phyloP scores from a whole-genome alignment of 345 rosid species.

The Acer campestre region DNA sequence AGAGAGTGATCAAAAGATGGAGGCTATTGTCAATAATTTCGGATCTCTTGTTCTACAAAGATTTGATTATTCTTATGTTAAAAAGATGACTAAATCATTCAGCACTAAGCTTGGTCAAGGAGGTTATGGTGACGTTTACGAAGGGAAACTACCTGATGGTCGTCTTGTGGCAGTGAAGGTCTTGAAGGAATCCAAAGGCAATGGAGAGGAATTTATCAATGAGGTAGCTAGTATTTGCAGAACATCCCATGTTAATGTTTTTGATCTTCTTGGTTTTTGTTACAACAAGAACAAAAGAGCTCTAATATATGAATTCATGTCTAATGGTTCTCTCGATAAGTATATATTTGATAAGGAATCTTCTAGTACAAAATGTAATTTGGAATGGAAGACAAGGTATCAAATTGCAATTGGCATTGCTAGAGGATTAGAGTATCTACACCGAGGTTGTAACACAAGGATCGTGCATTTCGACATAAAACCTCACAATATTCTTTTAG shows the following conservation, averaged over 20 bases:
- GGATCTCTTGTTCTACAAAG: slow-evolving; percentile 16
- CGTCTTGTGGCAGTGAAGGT: slow-evolving; percentile 34
- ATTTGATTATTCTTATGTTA: slow-evolving; percentile 19
- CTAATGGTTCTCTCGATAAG: slow-evolving; percentile 47
- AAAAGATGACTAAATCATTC: slow-evolving; percentile 26
- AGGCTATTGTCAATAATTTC: slow-evolving; percentile 13
- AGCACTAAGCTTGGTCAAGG: slow-evolving; percentile 29
- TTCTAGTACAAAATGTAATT: no score
- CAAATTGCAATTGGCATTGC: slow-evolving; percentile 37
- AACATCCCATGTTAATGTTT: slow-evolving; percentile 52
- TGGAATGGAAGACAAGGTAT: slow-evolving; percentile 23
- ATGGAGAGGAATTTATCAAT: slow-evolving; percentile 44
- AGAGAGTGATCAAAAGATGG: slow-evolving; percentile 3
- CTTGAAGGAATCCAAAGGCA: slow-evolving; percentile 5
- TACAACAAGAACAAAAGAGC: slow-evolving; percentile 35
- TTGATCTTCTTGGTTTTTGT: slow-evolving; percentile 44
- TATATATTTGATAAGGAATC: slow-evolving; percentile 10
- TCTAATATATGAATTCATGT: slow-evolving; percentile 37
- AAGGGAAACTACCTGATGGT: slow-evolving; percentile 28
- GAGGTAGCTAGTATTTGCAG: slow-evolving; percentile 50
- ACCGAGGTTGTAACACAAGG: slow-evolving; percentile 50
- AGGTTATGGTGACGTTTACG: slow-evolving; percentile 36
- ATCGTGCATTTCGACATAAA: slow-evolving; percentile 56
- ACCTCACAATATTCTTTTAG: slow-evolving; percentile 48
- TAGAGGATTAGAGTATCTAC: slow-evolving; percentile 57